These are phyloP conservation scores for Nemania serpens DNA, from an alignment of 2,329 filamentous ascomycete genomes.

Conservation along the genomic window DNA sequence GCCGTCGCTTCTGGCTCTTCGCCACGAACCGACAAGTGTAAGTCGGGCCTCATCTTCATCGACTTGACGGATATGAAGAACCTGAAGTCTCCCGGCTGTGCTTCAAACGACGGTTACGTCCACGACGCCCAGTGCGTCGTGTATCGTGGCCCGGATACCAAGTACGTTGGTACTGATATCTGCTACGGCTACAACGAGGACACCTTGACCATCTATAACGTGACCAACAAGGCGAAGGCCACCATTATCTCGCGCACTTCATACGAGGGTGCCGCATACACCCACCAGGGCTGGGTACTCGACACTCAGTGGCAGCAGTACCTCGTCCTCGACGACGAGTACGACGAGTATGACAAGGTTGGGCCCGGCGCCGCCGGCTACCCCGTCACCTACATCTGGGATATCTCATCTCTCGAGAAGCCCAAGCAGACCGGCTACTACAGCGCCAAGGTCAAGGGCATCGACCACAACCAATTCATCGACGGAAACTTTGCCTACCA, in stretches of 20 bases:
- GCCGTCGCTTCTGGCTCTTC: slow-evolving; percentile 50
- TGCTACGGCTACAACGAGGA: slow-evolving; percentile 62
- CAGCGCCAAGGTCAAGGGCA: slow-evolving; percentile 44
- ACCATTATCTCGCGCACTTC: slow-evolving; percentile 55
- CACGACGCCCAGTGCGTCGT: slow-evolving; percentile 65
- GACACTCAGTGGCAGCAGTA: slow-evolving; percentile 44
- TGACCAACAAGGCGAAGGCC: slow-evolving; percentile 50
- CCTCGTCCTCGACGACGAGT: slow-evolving; percentile 54
- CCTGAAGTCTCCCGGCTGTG: slow-evolving; percentile 58
- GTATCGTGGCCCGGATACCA: slow-evolving; percentile 54
- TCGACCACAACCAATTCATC: slow-evolving; percentile 52
- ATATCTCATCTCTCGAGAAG: slow-evolving; percentile 46
- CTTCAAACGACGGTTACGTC: slow-evolving; percentile 60
- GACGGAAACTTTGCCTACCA: slow-evolving; percentile 47
- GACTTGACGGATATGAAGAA: slow-evolving; percentile 59
- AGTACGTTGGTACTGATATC: slow-evolving; percentile 53
- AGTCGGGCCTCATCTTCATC: slow-evolving; percentile 62
- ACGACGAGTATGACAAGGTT: slow-evolving; percentile 49
- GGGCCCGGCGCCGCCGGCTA: slow-evolving; percentile 44
- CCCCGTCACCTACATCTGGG: slow-evolving; percentile 54
- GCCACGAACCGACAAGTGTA: slow-evolving; percentile 51
- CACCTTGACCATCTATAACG: slow-evolving; percentile 55
- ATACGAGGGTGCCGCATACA: slow-evolving; percentile 59
- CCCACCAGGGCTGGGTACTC: slow-evolving; percentile 58
- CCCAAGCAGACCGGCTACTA: slow-evolving; percentile 49